phyloP scores from a whole-genome alignment of 2,329 filamentous ascomycete species.

The Neobulgaria alba region DNA sequence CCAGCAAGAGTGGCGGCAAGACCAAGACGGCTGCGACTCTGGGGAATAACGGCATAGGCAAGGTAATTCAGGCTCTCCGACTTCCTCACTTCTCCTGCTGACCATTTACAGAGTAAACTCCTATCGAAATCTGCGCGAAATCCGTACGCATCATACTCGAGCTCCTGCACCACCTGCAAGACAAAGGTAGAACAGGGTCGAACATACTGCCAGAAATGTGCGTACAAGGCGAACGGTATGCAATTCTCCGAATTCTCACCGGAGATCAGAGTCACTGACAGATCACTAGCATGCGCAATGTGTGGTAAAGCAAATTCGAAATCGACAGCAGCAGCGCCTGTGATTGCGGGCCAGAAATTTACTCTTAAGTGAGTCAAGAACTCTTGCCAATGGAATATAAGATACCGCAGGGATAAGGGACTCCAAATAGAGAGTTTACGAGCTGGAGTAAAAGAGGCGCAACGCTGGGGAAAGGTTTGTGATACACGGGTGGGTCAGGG shows the following conservation, averaged over 20 bases:
- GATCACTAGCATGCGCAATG: slow-evolving; percentile 46
- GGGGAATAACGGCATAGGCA: slow-evolving; percentile 49
- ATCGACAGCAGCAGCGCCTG: slow-evolving; percentile 40
- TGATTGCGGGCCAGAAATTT: slow-evolving; percentile 53
- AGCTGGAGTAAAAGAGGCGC: too few species aligned
- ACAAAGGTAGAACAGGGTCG: slow-evolving; percentile 54
- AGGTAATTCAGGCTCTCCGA: slow-evolving; percentile 34
- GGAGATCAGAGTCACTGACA: slow-evolving; percentile 4
- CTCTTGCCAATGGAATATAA: too few species aligned
- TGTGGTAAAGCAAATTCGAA: slow-evolving; percentile 53
- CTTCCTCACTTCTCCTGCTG: background rate
- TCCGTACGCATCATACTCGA: slow-evolving; percentile 55
- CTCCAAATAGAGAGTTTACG: too few species aligned
- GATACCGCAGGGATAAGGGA: too few species aligned
- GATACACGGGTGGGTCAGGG: too few species aligned
- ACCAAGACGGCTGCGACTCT: slow-evolving; percentile 41
- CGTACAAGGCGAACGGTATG: slow-evolving; percentile 52
- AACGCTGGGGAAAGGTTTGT: too few species aligned
- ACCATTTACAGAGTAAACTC: slow-evolving; percentile 46
- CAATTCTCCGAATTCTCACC: slow-evolving; percentile 1
- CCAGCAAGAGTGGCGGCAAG: slow-evolving; percentile 31
- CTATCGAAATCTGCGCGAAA: slow-evolving; percentile 57
- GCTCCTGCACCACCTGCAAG: slow-evolving; percentile 53
- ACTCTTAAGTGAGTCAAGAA: slow-evolving; percentile 51
- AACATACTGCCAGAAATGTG: slow-evolving; percentile 53